Base-by-base conservation (phyloP, 305 asterid species). In the Fraxinus albicans region DNA sequence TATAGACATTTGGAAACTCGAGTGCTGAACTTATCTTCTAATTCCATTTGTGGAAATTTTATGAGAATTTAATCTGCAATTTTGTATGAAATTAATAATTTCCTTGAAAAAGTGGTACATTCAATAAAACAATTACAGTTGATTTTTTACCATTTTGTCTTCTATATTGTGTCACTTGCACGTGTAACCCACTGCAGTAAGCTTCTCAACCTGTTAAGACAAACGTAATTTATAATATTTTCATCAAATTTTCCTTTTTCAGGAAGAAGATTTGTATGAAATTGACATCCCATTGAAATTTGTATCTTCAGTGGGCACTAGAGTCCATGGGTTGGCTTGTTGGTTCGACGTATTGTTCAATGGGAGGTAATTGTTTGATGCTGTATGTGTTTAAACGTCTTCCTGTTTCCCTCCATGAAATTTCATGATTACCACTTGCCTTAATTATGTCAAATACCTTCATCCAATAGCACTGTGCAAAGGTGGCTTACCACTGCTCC, bases 401-500 rank as follows among this genome's bases (percentile, higher is more conserved):
- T 29, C 75, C 13, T 36, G 34, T 73, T 63, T 55, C 44, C 40
- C 75, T 42, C 79, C 27, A 77, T 55, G 5, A 23, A 76, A 67
- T 73, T 33, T 21, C 47, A 7, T 73, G 42, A 47, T 63, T 77
- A 31, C 69, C 73, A 55, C 31, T 29, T 81, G 21, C 47, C 80
- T 85, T 88, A 82, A 81, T 83, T 36, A 13, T 79, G 17, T 79
- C 33, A 0, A 73, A 44, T 79, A 78, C 47, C 83, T 34, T 70
- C 73, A 80, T 72, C n/a, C 70, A 17, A 77, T 85, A 96, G 99
- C 91, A 87, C 95, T 23, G 98, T 96, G 53, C 98, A 88, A 85
- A 89, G 99, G 89, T 96, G 98, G 98, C 93, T 96, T 81, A 92
- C 91, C 86, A 96, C 99, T 79, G 96, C 98, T 84, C 99, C 99